Base-by-base conservation (phyloP, 2,329 filamentous ascomycete genomes). In the Pseudocercospora musae region DNA sequence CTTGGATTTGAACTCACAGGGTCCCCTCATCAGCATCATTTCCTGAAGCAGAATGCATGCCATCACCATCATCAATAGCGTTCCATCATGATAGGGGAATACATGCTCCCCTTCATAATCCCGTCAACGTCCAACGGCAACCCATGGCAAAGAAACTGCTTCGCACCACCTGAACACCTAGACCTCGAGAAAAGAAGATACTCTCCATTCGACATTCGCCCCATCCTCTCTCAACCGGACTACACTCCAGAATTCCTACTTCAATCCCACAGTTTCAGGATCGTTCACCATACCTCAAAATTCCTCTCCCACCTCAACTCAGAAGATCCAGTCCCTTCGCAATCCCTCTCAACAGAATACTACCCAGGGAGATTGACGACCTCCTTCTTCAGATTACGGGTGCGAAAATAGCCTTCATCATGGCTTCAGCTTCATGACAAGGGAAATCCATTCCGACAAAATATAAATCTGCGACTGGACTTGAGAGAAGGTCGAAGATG, bases 131-230 rank as follows among this genome's bases (percentile, higher is more conserved):
- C 9, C 6, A 62, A 58, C 23, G 60, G 60, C n/a, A 48, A 59
- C 46, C 44, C 60, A 20, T 62, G 60, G 55, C 27, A 58, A 27
- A 10, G 55, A 44, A 62, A 62, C n/a, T 62, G 58, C 42, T 49
- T 37, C 44, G 59, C 60, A n/a, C 55, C 60, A 7, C 55, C 60
- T 2, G n/a, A 21, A 25, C 48, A 27, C 5, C n/a, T 25, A 3
- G 23, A 20, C 15, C 55, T 58, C 13, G 40, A 25, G 3, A 15
- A 29, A 23, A 62, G 55, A 29, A 58, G 20, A 23, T 58, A 59
- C 42, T 55, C 60, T 5, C 20, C 59, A 27, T 54, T 15, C 20
- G 60, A 62, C 37, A 18, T 59, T 8, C 55, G 60, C 2, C 55
- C 53, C 7, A 37, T 20, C n/a, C 27, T 61, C 4, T n/a, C 13